Base-by-base conservation (phyloP, 768 basidiomycete genomes). In the Calocybe gangraenosa region DNA sequence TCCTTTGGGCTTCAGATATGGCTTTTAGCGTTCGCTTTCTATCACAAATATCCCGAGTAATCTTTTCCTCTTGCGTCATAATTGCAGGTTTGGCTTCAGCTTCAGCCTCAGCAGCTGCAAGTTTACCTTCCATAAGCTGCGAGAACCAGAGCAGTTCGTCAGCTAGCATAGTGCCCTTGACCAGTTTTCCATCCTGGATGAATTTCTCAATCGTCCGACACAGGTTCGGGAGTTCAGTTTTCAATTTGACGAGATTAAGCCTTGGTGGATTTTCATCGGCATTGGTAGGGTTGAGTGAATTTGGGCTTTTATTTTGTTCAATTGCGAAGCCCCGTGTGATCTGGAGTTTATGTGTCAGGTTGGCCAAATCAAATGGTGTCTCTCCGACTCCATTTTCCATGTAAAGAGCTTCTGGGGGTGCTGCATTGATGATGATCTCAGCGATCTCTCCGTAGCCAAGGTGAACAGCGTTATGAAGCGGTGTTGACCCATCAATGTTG, bases 321-420 rank as follows among this genome's bases (percentile, higher is more conserved):
- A 35, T 33, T 9, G 21, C 52, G 25, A 39, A 46, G 25, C 8
- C 18, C 19, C 33, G 34, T 11, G 64, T 53, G 3, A 59, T 54
- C n/a, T 49, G 10, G 14, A 59, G 47, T 6, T 66, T 52, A 30
- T 66, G 61, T 35, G 58, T 51, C 1, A 69, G 58, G 1, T 37
- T 44, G 1, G 60, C 60, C 32, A 70, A 65, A 42, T 76, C 76
- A 8, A 69, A 44, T 1, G 69, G 61, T 1, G 69, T 70, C 42
- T 71, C 64, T 2, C 74, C 76, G 13, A 75, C 71, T 15, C 68
- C 70, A 47, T 82, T 74, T 56, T 84, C 81, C 31, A 68, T 59
- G 45, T 64, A 61, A 2, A 81, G 57, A 0, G 58, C 64, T 25
- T 72, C 68, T 0, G 58, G 47, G 18, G 74, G 69, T 18, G 65